Evolutionary conservation across 192 early-diverging fungal species (phyloP).

Genomic region (Podila epigama): DNA sequence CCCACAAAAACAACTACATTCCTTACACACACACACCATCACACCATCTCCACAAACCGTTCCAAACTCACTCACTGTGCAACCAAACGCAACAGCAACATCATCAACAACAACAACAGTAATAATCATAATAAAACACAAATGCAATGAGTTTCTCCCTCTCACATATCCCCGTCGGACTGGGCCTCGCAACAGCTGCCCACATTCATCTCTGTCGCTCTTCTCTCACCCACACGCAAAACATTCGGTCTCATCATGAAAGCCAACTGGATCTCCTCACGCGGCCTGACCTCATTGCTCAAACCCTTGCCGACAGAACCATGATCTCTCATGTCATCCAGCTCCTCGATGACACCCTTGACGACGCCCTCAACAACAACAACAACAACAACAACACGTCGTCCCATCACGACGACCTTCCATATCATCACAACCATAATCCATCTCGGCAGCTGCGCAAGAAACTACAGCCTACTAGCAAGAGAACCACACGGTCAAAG

Average conservation of each 20-base stretch:
- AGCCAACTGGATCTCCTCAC: background rate
- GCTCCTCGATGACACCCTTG: constrained; percentile 8
- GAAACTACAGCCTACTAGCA: no score
- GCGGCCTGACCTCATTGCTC: constrained; percentile 4
- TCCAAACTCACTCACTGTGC: background rate
- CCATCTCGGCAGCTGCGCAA: no score
- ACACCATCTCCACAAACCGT: background rate
- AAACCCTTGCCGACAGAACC: constrained; percentile 8
- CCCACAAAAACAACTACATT: background rate
- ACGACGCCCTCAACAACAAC: background rate
- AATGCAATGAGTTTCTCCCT: background rate
- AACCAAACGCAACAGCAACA: background rate
- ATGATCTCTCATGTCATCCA: constrained; percentile 9
- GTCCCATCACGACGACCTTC: background rate
- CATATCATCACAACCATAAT: no score
- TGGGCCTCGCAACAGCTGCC: constrained; percentile 13
- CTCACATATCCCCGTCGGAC: constrained; percentile 8
- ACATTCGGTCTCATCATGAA: background rate
- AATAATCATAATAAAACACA: background rate
- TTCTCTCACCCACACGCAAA: constrained; percentile 7
- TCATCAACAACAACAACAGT: no score
- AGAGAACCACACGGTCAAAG: no score
- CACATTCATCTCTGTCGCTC: constrained; percentile 14
- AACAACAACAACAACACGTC: no score
- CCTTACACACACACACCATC: constrained; percentile 1